Evolutionary conservation across 2,329 filamentous ascomycete species (phyloP).

Genomic region (Neospermospora avenae): DNA sequence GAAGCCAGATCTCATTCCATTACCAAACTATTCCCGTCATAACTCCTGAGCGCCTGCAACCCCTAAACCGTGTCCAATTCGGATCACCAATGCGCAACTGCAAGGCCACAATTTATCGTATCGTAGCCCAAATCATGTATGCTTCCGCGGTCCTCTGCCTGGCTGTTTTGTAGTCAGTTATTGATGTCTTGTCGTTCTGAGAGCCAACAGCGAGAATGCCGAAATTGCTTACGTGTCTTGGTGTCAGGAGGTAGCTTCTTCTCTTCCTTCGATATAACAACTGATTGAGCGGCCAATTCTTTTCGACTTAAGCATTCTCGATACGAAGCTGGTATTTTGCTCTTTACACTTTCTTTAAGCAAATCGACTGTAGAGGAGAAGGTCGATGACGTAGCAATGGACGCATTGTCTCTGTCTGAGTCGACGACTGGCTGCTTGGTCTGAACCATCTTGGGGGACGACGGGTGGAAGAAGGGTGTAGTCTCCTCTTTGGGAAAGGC

Average conservation of each 20-base stretch:
- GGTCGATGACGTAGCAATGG: conserved; percentile 28
- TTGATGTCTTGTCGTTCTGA: neutral
- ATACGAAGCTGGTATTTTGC: conserved; percentile 16
- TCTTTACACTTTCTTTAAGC: conserved; percentile 24
- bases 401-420: conserved; percentile 24
- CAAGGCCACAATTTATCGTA: conserved; percentile 4
- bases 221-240: conserved; percentile 18
- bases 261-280: conserved; percentile 2
- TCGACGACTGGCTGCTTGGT: conserved; percentile 12
- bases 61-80: no score
- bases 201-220: neutral
- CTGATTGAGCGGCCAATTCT: conserved; percentile 4
- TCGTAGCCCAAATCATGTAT: conserved; percentile 24
- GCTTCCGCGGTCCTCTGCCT: conserved; percentile 27
- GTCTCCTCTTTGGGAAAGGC: conserved; percentile 25
- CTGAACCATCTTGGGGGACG: conserved; percentile 26
- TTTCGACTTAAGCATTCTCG: conserved; percentile 19
- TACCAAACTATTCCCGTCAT: no score
- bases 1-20: neutral
- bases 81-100: no score
- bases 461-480: conserved; percentile 26
- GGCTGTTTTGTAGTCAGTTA: conserved; percentile 17
- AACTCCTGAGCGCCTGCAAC: no score
- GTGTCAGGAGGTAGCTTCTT: conserved; percentile 13
- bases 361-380: conserved; percentile 28